Evolutionary conservation across 129 eudicot species (phyloP).

Genomic region (Centaurea solstitialis): DNA sequence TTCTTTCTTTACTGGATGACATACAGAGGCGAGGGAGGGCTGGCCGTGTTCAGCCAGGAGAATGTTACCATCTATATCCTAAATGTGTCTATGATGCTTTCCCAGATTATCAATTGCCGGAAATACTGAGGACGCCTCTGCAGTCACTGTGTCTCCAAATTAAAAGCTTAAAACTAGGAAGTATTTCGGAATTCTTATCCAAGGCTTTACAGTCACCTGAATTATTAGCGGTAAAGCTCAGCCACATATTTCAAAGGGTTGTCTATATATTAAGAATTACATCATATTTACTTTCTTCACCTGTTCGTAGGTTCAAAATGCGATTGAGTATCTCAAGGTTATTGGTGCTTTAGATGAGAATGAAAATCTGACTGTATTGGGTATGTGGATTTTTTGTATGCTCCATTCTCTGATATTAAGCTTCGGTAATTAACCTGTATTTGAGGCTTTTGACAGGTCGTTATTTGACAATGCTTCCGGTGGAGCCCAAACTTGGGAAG

Average conservation of each 20-base stretch:
- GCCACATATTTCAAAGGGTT: slow-evolving; percentile 10
- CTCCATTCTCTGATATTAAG: slow-evolving; percentile 2
- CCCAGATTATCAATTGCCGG: slow-evolving; percentile 91
- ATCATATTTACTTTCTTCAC: not conserved
- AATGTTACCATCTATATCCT: slow-evolving; percentile 96
- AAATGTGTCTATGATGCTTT: slow-evolving; percentile 86
- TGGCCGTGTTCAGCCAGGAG: slow-evolving; percentile 99
- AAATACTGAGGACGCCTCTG: slow-evolving; percentile 92
- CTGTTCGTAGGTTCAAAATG: slow-evolving; percentile 82
- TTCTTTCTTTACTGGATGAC: slow-evolving; percentile 14
- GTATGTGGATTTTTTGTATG: slow-evolving; percentile 35
- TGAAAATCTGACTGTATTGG: slow-evolving; percentile 81
- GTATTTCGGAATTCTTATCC: slow-evolving; percentile 89
- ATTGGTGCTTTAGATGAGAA: slow-evolving; percentile 91
- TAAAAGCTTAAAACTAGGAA: slow-evolving; percentile 87
- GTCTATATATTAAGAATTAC: not conserved
- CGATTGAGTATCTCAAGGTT: slow-evolving; percentile 82
- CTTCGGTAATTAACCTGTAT: not conserved
- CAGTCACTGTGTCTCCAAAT: slow-evolving; percentile 97
- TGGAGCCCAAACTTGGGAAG: slow-evolving; percentile 99
- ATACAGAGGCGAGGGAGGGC: slow-evolving; percentile 96
- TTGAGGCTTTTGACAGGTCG: slow-evolving; percentile 57
- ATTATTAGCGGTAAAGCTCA: slow-evolving; percentile 73
- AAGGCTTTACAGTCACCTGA: slow-evolving; percentile 95
- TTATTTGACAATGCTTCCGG: slow-evolving; percentile 84